phyloP scores from a whole-genome alignment of 306 rosid species.

The Vigna hirtella region DNA sequence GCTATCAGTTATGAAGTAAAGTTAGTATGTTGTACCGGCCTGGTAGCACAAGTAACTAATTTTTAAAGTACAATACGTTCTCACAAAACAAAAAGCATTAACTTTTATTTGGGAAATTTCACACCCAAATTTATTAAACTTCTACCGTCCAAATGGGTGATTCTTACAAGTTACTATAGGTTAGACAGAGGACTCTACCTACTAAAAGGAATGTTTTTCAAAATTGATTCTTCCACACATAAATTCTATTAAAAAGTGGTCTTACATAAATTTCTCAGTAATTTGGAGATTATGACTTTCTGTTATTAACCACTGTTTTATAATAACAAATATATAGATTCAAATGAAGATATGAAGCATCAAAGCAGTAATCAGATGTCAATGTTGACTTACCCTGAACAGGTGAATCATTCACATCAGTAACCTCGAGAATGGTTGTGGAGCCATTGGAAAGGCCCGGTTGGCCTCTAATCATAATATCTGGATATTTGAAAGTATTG shows the following conservation, averaged over 20 bases:
- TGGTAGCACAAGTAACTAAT: neutral
- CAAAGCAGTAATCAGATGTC: conserved; percentile 27
- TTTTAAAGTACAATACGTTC: neutral
- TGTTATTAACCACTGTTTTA: neutral
- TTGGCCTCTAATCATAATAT: conserved; percentile 41
- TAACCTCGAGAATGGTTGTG: conserved; percentile 45
- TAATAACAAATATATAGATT: conserved; percentile 24
- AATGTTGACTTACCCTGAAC: conserved; percentile 52
- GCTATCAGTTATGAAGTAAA: neutral
- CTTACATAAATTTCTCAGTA: neutral
- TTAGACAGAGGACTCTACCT: neutral
- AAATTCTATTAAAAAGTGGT: neutral
- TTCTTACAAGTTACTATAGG: neutral
- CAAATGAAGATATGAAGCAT: conserved; percentile 29
- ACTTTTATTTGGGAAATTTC: neutral
- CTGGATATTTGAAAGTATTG: conserved; percentile 48
- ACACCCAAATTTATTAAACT: neutral
- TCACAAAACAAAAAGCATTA: conserved; percentile 2
- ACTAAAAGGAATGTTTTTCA: neutral
- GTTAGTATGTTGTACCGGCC: neutral
- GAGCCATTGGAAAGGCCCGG: conserved; percentile 44
- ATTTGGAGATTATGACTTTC: neutral
- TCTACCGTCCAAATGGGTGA: neutral
- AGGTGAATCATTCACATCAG: conserved; percentile 49
- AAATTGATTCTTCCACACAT: neutral